These are phyloP conservation scores for Blastocystis hominis DNA, from an alignment of 352 stramenopile genomes.

Conservation along the genomic window DNA sequence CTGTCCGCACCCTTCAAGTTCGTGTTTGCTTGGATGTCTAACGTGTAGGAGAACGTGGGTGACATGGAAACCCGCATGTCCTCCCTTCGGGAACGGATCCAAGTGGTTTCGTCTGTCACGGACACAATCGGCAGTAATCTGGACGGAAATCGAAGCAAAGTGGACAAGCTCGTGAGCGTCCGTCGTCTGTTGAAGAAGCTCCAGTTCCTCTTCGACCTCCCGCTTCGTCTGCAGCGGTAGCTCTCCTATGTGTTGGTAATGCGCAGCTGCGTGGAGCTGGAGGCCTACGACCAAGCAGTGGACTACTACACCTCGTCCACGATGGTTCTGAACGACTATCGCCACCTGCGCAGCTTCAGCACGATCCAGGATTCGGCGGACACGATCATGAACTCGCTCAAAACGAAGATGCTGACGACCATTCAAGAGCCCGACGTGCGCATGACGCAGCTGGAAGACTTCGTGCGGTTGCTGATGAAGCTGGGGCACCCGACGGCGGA, in stretches of 20 bases:
- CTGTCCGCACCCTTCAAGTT: constrained; percentile 75
- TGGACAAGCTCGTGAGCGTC: constrained; percentile 91
- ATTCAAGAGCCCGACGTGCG: constrained; percentile 7
- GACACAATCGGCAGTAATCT: constrained; percentile 49
- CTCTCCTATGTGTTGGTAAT: not conserved
- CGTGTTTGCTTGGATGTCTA: constrained; percentile 63
- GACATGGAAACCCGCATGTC: constrained; percentile 61
- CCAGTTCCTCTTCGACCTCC: constrained; percentile 91
- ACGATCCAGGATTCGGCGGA: constrained; percentile 75
- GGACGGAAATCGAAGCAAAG: constrained; percentile 64
- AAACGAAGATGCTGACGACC: constrained; percentile 64
- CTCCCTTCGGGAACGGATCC: constrained; percentile 56
- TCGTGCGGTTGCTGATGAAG: constrained; percentile 35
- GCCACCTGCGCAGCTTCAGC: constrained; percentile 75
- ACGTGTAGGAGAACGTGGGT: constrained; percentile 61
- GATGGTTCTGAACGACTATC: constrained; percentile 74
- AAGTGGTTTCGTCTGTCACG: constrained; percentile 22
- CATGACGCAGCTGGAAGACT: constrained; percentile 23
- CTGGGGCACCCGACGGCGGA: not conserved
- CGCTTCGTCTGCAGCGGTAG: constrained; percentile 67
- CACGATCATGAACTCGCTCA: constrained; percentile 72
- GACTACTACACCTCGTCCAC: constrained; percentile 75
- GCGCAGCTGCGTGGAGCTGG: constrained; percentile 68
- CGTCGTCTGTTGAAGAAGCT: constrained; percentile 85
- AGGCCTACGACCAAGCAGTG: constrained; percentile 74